Base-by-base conservation (phyloP, 2,329 filamentous ascomycete species). In the Ophiostoma tasmaniense region DNA sequence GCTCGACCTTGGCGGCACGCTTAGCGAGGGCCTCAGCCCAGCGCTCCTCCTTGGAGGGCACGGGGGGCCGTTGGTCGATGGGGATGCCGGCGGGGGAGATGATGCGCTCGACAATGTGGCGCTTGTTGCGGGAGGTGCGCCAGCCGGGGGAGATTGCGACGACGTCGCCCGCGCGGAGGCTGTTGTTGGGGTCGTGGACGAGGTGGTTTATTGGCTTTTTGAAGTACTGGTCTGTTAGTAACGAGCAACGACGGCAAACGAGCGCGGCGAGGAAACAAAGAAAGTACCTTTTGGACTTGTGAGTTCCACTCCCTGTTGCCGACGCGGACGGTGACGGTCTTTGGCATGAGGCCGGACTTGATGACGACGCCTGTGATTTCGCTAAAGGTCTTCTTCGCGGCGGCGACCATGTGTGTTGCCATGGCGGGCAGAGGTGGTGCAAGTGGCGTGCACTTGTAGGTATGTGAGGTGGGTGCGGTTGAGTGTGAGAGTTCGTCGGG, bases 151-250 rank as follows among this genome's bases (percentile, higher is more conserved):
- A 81, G 74, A 94, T 90, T 71, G 87, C 84, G 35, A 95, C 86
- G 2, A 94, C 86, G 77, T 95, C 91, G 75, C 91, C 91, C 66
- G 85, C 84, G 70, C 88, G 84, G 50, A 93, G 84, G 33, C 90
- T 92, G 73, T 87, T 85, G 77, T 86, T 87, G 35, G 91, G 91
- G 78, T 95, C 91, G 81, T 92, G 90, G 50, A 93, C 90, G 37
- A 94, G 86, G 76, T 89, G 84, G 73, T 87, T 84, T 72, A 84
- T 81, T 28, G 86, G 85, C 62, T 84, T 80, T 74, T 88, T 84
- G 78, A 90, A 93, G 80, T 84, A 81, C 88, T 90, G 73, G 50
- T 2, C n/a, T 2, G 22, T 45, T 45, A 45, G 42, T n/a, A 20
- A 25, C 50, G 50, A 13, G n/a, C 8, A 5, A 4, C 22, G 2